phyloP scores from a whole-genome alignment of 2,329 filamentous ascomycete species.

The Lasiodiplodia sp. region DNA sequence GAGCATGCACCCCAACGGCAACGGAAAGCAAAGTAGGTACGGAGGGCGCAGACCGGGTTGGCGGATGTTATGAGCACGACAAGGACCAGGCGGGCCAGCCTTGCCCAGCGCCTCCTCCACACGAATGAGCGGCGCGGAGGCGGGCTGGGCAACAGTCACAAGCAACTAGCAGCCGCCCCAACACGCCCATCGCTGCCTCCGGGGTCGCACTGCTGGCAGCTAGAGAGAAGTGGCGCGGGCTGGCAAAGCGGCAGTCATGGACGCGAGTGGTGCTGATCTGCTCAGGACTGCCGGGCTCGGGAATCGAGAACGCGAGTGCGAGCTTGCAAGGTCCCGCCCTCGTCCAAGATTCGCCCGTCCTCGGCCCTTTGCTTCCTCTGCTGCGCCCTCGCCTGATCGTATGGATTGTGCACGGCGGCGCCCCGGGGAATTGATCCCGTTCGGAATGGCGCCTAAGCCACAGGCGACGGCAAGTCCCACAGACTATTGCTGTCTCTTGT shows the following conservation, averaged over 20 bases:
- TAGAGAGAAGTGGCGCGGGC: not conserved
- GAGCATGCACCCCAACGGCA: constrained; percentile 21
- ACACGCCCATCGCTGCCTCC: not conserved
- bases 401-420: not conserved
- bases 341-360: not conserved
- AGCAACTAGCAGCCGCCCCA: not conserved
- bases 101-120: not conserved
- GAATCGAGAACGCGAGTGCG: constrained; percentile 12
- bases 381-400: not conserved
- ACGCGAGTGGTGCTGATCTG: not conserved
- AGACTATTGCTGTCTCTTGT: not conserved
- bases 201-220: constrained; percentile 11
- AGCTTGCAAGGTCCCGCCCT: not conserved
- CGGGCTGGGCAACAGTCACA: constrained; percentile 5
- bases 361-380: constrained; percentile 4
- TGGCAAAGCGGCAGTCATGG: not conserved
- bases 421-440: constrained; percentile 6
- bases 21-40: constrained; percentile 14
- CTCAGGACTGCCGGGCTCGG: not conserved
- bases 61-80: constrained; percentile 4
- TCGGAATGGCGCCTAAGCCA: not conserved
- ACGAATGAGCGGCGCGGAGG: not conserved
- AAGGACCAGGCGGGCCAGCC: constrained; percentile 3
- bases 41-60: constrained; percentile 15
- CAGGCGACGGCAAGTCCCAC: constrained; percentile 19